Conservation (phyloP, 176 grass and related monocot species). For the Hordeum marinum region DNA sequence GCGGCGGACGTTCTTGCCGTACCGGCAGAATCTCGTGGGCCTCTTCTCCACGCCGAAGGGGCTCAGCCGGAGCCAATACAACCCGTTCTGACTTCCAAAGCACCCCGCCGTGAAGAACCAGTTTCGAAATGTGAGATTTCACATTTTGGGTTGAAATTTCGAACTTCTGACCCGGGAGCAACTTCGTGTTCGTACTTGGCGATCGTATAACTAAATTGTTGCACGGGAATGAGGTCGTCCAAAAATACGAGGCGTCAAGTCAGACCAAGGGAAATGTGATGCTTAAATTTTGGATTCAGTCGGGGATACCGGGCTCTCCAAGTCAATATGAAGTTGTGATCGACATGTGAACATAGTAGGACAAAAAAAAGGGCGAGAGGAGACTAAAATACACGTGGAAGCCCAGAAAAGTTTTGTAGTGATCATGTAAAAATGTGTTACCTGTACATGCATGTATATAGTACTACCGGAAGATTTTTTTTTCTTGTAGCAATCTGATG, state of each 20-base stretch:
- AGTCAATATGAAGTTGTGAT: background rate
- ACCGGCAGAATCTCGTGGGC: conserved; percentile 48
- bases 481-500: background rate
- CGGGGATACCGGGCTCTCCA: background rate
- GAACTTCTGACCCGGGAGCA: background rate
- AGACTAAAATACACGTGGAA: conserved; percentile 9
- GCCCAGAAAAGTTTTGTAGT: conserved; percentile 29
- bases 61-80: conserved; percentile 25
- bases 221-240: background rate
- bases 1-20: conserved; percentile 76
- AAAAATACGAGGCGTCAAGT: conserved; percentile 5
- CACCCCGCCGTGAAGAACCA: background rate
- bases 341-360: background rate
- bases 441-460: conserved; percentile 21
- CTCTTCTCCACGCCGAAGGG: conserved; percentile 43
- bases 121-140: background rate
- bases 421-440: conserved; percentile 8
- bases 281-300: background rate
- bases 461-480: background rate
- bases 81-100: background rate
- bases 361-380: background rate
- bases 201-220: background rate
- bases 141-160: background rate
- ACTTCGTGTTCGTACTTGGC: background rate
- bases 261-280: conserved; percentile 9